Conservation (phyloP, 768 basidiomycete genomes). For the Termitomyces sp. region DNA sequence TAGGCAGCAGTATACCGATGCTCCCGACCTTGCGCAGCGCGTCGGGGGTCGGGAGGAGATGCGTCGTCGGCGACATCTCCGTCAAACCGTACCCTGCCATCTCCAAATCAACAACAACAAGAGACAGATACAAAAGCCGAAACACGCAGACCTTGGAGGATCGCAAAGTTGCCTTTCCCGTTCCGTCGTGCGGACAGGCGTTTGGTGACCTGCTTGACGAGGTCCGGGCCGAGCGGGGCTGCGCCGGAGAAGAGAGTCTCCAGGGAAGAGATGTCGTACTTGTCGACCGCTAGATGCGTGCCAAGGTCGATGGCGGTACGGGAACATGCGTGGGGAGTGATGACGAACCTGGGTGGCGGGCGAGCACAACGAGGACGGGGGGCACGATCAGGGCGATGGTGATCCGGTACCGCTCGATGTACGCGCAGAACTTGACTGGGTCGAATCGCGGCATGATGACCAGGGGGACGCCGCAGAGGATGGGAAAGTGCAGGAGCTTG, state of each 20-base stretch:
- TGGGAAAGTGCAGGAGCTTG: constrained; percentile 57
- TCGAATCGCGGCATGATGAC: constrained; percentile 69
- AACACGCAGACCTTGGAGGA: constrained; percentile 39
- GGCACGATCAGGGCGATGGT: constrained; percentile 64
- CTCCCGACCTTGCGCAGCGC: constrained; percentile 52
- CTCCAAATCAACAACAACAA: neutral
- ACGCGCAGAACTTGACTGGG: constrained; percentile 56
- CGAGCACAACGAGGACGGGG: constrained; percentile 74
- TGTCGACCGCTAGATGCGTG: constrained; percentile 42
- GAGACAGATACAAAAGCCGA: too few species aligned
- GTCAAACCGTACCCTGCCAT: constrained; percentile 68
- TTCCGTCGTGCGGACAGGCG: constrained; percentile 30
- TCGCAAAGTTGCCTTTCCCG: constrained; percentile 31
- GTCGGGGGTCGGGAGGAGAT: constrained; percentile 44
- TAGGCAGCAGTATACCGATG: constrained; percentile 66
- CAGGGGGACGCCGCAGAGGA: constrained; percentile 42
- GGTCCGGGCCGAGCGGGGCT: constrained; percentile 67
- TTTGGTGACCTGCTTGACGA: constrained; percentile 43
- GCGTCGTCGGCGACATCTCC: constrained; percentile 73
- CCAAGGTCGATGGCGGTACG: neutral
- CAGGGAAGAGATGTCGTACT: constrained; percentile 63
- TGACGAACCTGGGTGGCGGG: constrained; percentile 58
- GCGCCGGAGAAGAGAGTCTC: constrained; percentile 64
- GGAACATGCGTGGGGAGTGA: too few species aligned
- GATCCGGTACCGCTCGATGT: constrained; percentile 60